Conservation (phyloP, 2,329 filamentous ascomycete genomes). For the Meredithiella fracta region DNA sequence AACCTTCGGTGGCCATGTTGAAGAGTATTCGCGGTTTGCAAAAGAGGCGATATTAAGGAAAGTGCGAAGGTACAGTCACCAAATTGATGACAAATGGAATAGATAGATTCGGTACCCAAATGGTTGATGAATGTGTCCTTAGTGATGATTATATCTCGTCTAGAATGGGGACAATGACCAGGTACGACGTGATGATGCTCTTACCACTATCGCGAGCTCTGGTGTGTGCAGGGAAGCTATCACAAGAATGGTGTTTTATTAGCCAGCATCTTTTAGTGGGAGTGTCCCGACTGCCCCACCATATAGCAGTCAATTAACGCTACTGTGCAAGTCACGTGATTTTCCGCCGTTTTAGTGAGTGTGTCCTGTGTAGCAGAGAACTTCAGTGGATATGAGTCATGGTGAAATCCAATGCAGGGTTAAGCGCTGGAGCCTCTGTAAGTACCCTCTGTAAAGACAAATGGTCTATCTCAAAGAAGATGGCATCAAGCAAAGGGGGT, state of each 20-base stretch:
- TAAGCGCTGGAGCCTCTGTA: background rate
- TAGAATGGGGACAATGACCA: background rate
- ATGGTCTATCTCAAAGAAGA: no score
- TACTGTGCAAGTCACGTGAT: background rate
- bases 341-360: background rate
- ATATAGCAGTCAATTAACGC: background rate
- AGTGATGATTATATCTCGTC: background rate
- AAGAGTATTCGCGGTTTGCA: no score
- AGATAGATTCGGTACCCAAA: background rate
- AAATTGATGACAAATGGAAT: background rate
- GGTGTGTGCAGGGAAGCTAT: background rate
- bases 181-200: background rate
- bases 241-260: background rate
- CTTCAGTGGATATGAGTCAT: background rate
- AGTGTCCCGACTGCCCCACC: background rate
- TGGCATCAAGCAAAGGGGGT: no score
- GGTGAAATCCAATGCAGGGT: background rate
- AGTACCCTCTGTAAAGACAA: no score
- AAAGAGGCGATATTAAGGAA: no score
- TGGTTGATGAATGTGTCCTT: background rate
- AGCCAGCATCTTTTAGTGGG: background rate
- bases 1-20: slow-evolving; percentile 24
- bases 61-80: no score
- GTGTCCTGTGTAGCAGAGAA: background rate
- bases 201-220: no score